Conservation (phyloP, 1,139 yeast species). For the Candida sojae region DNA sequence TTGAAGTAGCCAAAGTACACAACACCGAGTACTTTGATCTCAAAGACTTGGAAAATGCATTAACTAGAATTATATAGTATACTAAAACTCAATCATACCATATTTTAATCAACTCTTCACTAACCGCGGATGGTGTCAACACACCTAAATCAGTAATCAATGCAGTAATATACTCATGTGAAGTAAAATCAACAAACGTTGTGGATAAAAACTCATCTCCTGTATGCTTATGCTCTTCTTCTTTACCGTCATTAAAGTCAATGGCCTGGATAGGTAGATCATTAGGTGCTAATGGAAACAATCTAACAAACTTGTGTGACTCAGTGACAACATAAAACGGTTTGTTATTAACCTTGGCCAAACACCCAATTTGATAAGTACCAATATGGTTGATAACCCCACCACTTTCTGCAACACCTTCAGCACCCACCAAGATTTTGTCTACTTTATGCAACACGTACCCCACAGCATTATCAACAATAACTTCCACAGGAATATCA, state of each 20-base stretch:
- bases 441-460: constrained; percentile 89
- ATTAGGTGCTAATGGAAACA: constrained; percentile 92
- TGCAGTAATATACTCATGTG: constrained; percentile 94
- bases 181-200: constrained; percentile 83
- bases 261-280: constrained; percentile 62
- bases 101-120: constrained; percentile 95
- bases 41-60: constrained; percentile 22
- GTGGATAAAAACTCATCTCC: constrained; percentile 33
- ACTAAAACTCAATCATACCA: constrained; percentile 73
- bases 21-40: constrained; percentile 34
- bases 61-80: constrained; percentile 6
- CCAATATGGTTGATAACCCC: constrained; percentile 97
- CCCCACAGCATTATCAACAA: constrained; percentile 94
- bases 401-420: constrained; percentile 98
- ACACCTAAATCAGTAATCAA: constrained; percentile 96
- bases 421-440: constrained; percentile 95
- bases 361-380: constrained; percentile 89
- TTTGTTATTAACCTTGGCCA: constrained; percentile 87
- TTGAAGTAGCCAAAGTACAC: constrained; percentile 35
- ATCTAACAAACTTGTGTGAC: constrained; percentile 92
- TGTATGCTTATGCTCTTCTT: constrained; percentile 1
- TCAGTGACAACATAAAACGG: constrained; percentile 96
- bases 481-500: constrained; percentile 90
- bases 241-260: constrained; percentile 24
- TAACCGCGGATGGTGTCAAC: constrained; percentile 94